phyloP scores from a whole-genome alignment of 768 basidiomycete species.

The Lentinula sp. region DNA sequence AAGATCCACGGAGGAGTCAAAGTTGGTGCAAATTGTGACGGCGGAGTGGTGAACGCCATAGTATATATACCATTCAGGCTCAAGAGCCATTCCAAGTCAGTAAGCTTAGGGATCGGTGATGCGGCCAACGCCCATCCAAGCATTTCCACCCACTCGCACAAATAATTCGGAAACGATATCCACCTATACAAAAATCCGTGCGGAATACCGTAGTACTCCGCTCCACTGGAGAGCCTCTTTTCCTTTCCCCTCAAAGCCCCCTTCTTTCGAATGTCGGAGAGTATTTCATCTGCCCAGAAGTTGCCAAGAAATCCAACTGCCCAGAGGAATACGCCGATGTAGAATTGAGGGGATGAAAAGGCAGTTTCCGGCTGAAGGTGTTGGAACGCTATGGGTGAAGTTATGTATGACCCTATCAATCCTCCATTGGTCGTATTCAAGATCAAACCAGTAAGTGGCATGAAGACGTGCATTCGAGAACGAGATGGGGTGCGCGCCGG shows the following conservation, averaged over 20 bases:
- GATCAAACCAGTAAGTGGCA: slow-evolving; percentile 33
- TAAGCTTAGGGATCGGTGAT: slow-evolving; percentile 36
- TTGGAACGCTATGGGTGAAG: slow-evolving; percentile 28
- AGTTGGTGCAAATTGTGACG: slow-evolving; percentile 30
- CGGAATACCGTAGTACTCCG: slow-evolving; percentile 60
- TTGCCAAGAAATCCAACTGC: slow-evolving; percentile 70
- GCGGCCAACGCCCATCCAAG: slow-evolving; percentile 78
- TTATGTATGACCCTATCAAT: slow-evolving; percentile 46
- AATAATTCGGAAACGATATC: slow-evolving; percentile 90
- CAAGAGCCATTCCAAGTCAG: slow-evolving; percentile 2
- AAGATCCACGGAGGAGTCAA: slow-evolving; percentile 79
- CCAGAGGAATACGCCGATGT: slow-evolving; percentile 63
- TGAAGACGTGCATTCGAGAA: slow-evolving; percentile 44
- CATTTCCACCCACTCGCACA: slow-evolving; percentile 97
- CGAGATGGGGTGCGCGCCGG: slow-evolving; percentile 59
- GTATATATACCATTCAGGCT: not conserved
- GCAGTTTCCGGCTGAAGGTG: slow-evolving; percentile 25
- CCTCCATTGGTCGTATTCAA: slow-evolving; percentile 55
- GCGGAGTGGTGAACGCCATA: slow-evolving; percentile 12
- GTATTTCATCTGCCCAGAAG: slow-evolving; percentile 84
- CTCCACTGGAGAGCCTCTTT: slow-evolving; percentile 12
- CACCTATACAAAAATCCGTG: slow-evolving; percentile 71
- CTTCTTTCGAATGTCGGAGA: slow-evolving; percentile 73
- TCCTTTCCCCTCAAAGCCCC: slow-evolving; percentile 36
- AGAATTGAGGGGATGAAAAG: slow-evolving; percentile 26